Base-by-base conservation (phyloP, 2,329 filamentous ascomycete genomes). In the Sclerotinia trifoliorum region DNA sequence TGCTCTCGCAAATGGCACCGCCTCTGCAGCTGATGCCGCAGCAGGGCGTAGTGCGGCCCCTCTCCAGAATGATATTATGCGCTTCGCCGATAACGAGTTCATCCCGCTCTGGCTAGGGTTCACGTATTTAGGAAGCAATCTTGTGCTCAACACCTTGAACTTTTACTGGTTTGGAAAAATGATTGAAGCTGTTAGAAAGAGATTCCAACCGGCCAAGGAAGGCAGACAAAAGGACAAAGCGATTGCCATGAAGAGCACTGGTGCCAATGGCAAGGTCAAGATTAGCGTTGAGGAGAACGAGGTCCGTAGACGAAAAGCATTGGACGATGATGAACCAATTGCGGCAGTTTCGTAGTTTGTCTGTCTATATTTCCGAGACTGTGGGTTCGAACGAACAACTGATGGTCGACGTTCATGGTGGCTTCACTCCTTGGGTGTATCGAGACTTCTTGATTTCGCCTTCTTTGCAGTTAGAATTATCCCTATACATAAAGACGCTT, bases 151-250 rank as follows among this genome's bases (percentile, higher is more conserved):
- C 76, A 83, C 85, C 17, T 81, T 96, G 65, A 96, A 96, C 80
- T 88, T 91, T 75, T 91, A 89, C 80, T 96, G 92, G 92, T 95
- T 94, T 77, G 83, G 87, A 75, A 93, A 92, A 84, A 96, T 96
- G 92, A 88, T 96, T 71, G 83, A 87, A 69, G 91, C 92, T 11
- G 87, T 95, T 17, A 84, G 88, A 69, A 93, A 91, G 81, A 84
- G 92, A 35, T 95, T 95, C 76, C 84, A 87, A 70, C 79, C 89
- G 5, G 75, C 80, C 35, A 77, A 80, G 71, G 76, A 79, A n/a
- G 65, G 68, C 48, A 75, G 72, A 65, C 72, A 75, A 51, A 77
- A 76, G 69, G 74, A 76, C 61, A 77, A 78, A 66, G 69, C 74
- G 11, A 70, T 72, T 21, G 74, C 72, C 54, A 71, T 70, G 8